phyloP scores from a whole-genome alignment of 2,329 filamentous ascomycete genomes.

The Paecilomyces niveus region DNA sequence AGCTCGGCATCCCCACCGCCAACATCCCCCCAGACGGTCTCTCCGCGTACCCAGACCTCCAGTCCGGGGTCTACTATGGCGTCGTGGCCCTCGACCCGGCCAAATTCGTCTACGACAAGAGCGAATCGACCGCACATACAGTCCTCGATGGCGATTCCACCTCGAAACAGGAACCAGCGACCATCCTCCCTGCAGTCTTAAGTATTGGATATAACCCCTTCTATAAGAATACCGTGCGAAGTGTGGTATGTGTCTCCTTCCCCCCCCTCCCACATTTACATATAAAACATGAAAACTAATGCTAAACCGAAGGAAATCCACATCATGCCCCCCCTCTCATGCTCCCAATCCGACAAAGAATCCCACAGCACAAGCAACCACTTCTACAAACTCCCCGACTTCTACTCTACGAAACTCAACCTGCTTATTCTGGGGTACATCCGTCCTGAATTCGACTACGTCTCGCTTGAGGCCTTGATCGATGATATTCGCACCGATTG shows the following conservation, averaged over 20 bases:
- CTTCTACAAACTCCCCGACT: constrained; percentile 54
- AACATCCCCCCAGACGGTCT: constrained; percentile 69
- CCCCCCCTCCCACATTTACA: background rate
- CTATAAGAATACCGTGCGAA: constrained; percentile 84
- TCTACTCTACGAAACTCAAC: constrained; percentile 76
- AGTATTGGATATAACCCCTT: constrained; percentile 96
- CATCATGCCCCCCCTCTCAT: constrained; percentile 66
- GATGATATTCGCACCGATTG: constrained; percentile 87
- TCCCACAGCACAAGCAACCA: background rate
- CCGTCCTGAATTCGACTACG: constrained; percentile 82
- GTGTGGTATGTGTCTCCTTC: constrained; percentile 53
- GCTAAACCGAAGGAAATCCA: constrained; percentile 60
- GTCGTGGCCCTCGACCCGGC: constrained; percentile 64
- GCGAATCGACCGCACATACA: constrained; percentile 5
- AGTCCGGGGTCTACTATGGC: constrained; percentile 88
- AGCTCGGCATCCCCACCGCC: constrained; percentile 94
- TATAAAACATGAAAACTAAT: background rate
- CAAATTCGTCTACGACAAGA: constrained; percentile 18
- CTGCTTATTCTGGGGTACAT: constrained; percentile 81
- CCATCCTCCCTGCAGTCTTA: constrained; percentile 80
- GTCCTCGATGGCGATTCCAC: constrained; percentile 8
- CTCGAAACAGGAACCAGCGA: constrained; percentile 7
- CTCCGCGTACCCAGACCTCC: constrained; percentile 52
- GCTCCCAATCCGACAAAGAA: constrained; percentile 23
- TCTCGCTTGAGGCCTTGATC: constrained; percentile 71